Conservation (phyloP, 164 flowering plant species). For the Berberis thunbergii region DNA sequence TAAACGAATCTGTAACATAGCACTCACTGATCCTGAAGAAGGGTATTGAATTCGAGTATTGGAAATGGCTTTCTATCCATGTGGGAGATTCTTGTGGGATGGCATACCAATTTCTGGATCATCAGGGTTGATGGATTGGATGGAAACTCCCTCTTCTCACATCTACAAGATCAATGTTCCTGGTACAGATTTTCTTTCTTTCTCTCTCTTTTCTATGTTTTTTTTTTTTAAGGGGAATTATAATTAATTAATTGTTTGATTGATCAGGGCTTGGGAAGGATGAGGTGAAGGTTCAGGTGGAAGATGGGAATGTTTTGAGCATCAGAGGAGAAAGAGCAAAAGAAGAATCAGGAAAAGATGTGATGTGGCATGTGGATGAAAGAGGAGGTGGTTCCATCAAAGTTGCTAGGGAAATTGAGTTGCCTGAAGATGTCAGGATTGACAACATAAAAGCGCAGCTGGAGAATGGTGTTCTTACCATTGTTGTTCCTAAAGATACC, state of each 20-base stretch:
- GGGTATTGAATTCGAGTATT: no score
- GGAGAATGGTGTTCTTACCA: conserved; percentile 62
- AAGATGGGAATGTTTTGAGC: conserved; percentile 55
- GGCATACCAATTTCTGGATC: conserved; percentile 26
- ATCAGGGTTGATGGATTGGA: conserved; percentile 63
- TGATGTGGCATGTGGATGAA: conserved; percentile 55
- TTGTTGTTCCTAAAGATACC: conserved; percentile 61
- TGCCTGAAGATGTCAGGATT: conserved; percentile 75
- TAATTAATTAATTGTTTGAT: neutral
- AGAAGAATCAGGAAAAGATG: conserved; percentile 37
- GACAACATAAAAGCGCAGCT: conserved; percentile 72
- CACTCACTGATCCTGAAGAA: no score
- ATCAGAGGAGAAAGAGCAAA: conserved; percentile 38
- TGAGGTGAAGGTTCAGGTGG: conserved; percentile 58
- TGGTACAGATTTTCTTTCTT: conserved; percentile 23
- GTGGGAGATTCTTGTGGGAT: neutral
- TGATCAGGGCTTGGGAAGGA: conserved; percentile 54
- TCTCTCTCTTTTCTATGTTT: neutral
- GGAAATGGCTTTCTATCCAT: neutral
- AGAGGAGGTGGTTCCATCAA: conserved; percentile 35
- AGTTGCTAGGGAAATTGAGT: conserved; percentile 45
- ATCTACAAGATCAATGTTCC: conserved; percentile 75
- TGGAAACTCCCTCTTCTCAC: conserved; percentile 61
- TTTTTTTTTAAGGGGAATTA: neutral
- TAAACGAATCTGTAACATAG: no score